Base-by-base conservation (phyloP, 257 asterid genomes). In the Salvia rosmarinus region DNA sequence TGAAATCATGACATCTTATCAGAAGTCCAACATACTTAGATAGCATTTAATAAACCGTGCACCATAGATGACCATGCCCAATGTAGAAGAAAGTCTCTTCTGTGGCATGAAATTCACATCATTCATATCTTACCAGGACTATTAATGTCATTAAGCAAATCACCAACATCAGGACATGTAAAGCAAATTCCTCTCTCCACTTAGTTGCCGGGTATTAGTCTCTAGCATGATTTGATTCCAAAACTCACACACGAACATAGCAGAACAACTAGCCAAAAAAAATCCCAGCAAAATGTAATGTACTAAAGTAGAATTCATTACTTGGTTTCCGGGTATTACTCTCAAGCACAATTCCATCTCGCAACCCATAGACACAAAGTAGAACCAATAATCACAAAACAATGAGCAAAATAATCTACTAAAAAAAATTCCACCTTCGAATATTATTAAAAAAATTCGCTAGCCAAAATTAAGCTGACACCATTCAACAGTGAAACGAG, bases 1-100 rank as follows among this genome's bases (percentile, higher is more conserved):
- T 17, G 23, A 43, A 68, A 60, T 59, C 70, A 75, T 37, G 79
- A 75, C 70, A 68, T 65, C 1, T 62, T 50, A 64, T 28, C 75
- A 61, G 21, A 42, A 4, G 50, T 20, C 13, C 68, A 23, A 61
- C 32, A 60, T 16, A 20, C 52, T 16, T 59, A 42, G 20, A 60
- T 2, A 42, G 57, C 67, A 47, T 54, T 25, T 11, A 47, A 72
- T 44, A 54, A 50, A 75, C 66, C 32, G 17, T 13, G 55, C 42
- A 42, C 57, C 59, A 46, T 3, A 3, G 65, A 66, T 19, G 46
- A 51, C 40, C 9, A 68, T 14, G 65, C 6, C 3, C 59, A 64
- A 50, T 39, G 70, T 14, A 62, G 52, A 61, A 46, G 67, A 58
- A 44, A 58, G 16, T 39, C 28, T 51, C 75, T 23, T n/a, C 2